Base-by-base conservation (phyloP, 495 filamentous ascomycete genomes). In the Jackrogersella multiformis region DNA sequence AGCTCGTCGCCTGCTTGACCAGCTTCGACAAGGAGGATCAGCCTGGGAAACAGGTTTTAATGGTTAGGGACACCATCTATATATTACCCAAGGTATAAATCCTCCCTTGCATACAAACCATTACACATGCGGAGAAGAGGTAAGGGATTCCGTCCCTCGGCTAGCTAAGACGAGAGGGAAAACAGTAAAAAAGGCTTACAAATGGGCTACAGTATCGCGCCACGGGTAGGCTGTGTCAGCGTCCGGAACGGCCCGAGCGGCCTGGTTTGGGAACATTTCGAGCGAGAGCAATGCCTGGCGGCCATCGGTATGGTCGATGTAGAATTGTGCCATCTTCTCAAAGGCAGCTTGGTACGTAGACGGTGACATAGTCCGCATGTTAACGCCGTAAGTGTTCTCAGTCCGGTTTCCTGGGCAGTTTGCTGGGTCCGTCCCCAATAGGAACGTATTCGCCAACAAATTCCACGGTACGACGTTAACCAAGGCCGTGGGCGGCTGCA, bases 221-320 rank as follows among this genome's bases (percentile, higher is more conserved):
- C 71, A 77, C 20, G 74, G 71, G 57, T 74, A 79, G 15, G 75
- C 75, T 5, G 77, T 79, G 18, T 36, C 51, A 16, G 64, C 61
- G 16, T 61, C 28, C 5, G 66, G 59, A 10, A 76, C 66, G 0
- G 69, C 71, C 15, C 23, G 8, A 8, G 66, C 55, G n/a, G 68
- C 78, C 44, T 78, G 60, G 21, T 71, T 76, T 6, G 73, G 59
- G 63, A 75, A 80, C 5, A 68, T 58, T 21, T 75, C 68, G 10
- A 73, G 55, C n/a, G 56, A 58, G 35, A 68, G 41, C 5, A 63
- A 58, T 23, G 64, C 57, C 15, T 34, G 15, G 1, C 45, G 45
- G 1, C 56, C 56, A 1, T 34, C 64, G 2, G 60, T 67, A 38
- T 70, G 39, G 4, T 60, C 15, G 8, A 13, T 41, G 38, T 30